Conservation (phyloP, 2,329 filamentous ascomycete genomes). For the Aureobasidium namibiae region DNA sequence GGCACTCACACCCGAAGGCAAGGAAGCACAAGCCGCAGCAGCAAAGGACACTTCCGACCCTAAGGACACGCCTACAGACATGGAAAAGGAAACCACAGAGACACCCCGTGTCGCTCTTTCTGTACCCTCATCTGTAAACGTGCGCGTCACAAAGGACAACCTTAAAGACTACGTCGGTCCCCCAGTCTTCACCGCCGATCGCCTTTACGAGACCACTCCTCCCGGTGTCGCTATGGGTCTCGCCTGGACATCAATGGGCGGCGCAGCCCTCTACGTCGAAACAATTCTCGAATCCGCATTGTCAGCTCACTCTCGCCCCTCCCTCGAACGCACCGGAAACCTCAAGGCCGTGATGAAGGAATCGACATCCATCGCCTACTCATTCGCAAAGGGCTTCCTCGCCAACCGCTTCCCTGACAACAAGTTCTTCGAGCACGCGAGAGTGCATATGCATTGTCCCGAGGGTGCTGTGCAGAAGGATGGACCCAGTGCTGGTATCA, state of each 20-base stretch:
- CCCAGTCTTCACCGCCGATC: constrained; percentile 89
- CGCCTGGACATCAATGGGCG: constrained; percentile 96
- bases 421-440: constrained; percentile 91
- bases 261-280: constrained; percentile 93
- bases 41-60: constrained; percentile 57
- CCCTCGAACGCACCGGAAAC: constrained; percentile 87
- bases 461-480: constrained; percentile 96
- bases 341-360: constrained; percentile 98
- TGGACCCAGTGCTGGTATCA: constrained; percentile 72
- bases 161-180: constrained; percentile 96
- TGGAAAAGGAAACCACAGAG: constrained; percentile 53
- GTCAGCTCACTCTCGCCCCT: constrained; percentile 60
- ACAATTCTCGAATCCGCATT: constrained; percentile 85
- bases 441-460: constrained; percentile 90
- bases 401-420: constrained; percentile 80
- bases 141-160: constrained; percentile 79
- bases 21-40: constrained; percentile 63
- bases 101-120: constrained; percentile 66
- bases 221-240: constrained; percentile 95
- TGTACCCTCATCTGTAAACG: constrained; percentile 79
- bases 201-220: constrained; percentile 87
- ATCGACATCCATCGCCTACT: constrained; percentile 89
- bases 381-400: constrained; percentile 85
- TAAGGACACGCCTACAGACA: constrained; percentile 52
- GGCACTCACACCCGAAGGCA: constrained; percentile 78